Evolutionary conservation across 2,329 filamentous ascomycete genomes (phyloP), one percentile per base, ranked within the genome.

Genomic region (Lasiodiplodia sp.): DNA sequence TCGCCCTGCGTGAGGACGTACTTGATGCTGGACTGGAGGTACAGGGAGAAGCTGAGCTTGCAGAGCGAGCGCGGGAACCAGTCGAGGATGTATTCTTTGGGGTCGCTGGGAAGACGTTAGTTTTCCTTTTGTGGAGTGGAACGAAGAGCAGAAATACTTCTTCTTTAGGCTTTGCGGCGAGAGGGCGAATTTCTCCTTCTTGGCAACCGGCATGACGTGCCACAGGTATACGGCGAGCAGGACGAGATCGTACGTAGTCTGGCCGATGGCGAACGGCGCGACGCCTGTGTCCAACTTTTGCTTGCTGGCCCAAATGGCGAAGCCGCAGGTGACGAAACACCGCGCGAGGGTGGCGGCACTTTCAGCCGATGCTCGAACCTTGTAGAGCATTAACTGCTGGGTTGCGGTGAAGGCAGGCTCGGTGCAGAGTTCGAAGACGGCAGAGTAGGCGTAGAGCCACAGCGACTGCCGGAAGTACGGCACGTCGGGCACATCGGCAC

Each of bases 1-100:
- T 99, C 96, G 69, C 95, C 96, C 81, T 98, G 94, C 0, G 96
- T 98, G 65, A 99, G 87, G 65, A 98, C 78, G 78, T 98, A 95
- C 80, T 99, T 99, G 75, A 98, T 88, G 23, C 93, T 81, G 44
- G 92, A 94, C 81, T 99, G 96, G 7, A 94, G 83, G 81, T 94
- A 95, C 78, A 98, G 88, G 75, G 91, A 96, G n/a, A 86, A 85
- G 4, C 91, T 91, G 3, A 98, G 86, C 18, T 86, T 86, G 34
- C 96, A 82, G 1, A 96, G 88, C 1, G 89, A 86, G 12, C 82
- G 82, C 69, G 92, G 91, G 76, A 97, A 93, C 68, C 76, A 75
- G 53, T 56, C 34, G 69, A 73, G 37, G 75, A 69, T 21, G 74
- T 69, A 55, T 3, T 66, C 47, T 8, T 31, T 49, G 11, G 58